Conservation (phyloP, 2,329 filamentous ascomycete species). For the Fusarium sp. region DNA sequence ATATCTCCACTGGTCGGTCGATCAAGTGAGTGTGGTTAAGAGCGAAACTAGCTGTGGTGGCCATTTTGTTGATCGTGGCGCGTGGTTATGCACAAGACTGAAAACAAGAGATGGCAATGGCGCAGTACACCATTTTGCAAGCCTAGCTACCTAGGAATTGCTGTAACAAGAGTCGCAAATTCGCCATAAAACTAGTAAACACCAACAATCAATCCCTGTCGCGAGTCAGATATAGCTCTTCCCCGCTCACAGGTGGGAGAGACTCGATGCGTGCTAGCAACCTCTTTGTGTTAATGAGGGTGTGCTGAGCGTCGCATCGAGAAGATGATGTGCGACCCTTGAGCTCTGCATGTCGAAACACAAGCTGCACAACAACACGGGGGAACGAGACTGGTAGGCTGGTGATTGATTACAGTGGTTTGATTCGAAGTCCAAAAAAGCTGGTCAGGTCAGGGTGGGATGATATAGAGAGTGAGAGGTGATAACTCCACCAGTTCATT, state of each 20-base stretch:
- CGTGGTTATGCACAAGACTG: conserved; percentile 5
- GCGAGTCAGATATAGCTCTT: conserved; percentile 19
- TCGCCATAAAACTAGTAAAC: conserved; percentile 1
- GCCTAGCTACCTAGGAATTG: too few relatives aligned
- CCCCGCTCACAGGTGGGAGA: conserved; percentile 19
- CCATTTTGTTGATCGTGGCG: neutral
- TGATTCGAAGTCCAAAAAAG: neutral
- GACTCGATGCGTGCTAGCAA: conserved; percentile 14
- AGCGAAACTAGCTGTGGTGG: neutral
- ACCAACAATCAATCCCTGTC: conserved; percentile 1
- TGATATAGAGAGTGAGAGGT: conserved; percentile 18
- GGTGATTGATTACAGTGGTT: neutral
- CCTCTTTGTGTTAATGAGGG: conserved; percentile 4
- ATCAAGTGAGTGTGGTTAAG: neutral
- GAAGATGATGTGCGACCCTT: conserved; percentile 24
- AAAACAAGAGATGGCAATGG: conserved; percentile 3
- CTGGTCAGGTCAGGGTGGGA: conserved; percentile 24
- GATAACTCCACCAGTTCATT: conserved; percentile 37
- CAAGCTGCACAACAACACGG: conserved; percentile 28
- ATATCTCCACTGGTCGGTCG: conserved; percentile 1
- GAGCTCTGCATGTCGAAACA: neutral
- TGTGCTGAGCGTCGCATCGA: conserved; percentile 25
- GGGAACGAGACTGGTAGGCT: conserved; percentile 11
- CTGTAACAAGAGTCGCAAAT: neutral
- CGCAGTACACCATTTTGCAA: conserved; percentile 14